Percentiles rank a stretch among this genome's conserved stretches.
phyloP scores from a whole-genome alignment of 1,284 basidiomycete species.

The Rhodotorula sp. region DNA sequence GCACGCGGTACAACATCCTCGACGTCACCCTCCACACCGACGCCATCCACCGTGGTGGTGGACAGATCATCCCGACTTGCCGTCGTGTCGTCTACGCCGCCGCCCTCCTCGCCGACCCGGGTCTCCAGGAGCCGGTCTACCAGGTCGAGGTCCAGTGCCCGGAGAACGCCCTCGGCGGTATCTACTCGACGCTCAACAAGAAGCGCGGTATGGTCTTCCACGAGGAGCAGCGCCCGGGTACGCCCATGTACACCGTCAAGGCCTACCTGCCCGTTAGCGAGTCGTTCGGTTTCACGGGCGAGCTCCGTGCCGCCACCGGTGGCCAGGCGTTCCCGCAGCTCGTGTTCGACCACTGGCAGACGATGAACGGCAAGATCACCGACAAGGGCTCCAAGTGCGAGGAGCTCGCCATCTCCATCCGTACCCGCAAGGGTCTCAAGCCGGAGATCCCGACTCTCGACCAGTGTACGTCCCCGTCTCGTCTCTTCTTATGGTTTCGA shows the following conservation, averaged over 20 bases:
- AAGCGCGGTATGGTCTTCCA: slow-evolving; percentile 98
- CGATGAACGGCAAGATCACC: slow-evolving; percentile 55
- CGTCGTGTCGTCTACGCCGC: slow-evolving; percentile 97
- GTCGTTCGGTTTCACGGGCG: slow-evolving; percentile 99
- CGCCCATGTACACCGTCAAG: slow-evolving; percentile 96
- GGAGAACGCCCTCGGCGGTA: slow-evolving; percentile 96
- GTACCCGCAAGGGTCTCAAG: slow-evolving; percentile 90
- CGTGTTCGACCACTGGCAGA: slow-evolving; percentile 68
- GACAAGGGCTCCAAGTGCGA: slow-evolving; percentile 74
- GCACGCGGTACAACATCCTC: slow-evolving; percentile 91
- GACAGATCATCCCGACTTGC: slow-evolving; percentile 92
- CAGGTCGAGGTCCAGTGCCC: slow-evolving; percentile 98
- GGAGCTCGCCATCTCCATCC: slow-evolving; percentile 78
- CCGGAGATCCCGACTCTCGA: slow-evolving; percentile 60
- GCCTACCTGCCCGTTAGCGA: slow-evolving; percentile 82
- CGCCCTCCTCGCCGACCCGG: slow-evolving; percentile 83
- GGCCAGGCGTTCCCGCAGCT: slow-evolving; percentile 69
- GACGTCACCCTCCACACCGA: slow-evolving; percentile 98
- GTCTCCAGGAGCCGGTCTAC: slow-evolving; percentile 96
- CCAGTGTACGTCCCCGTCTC: not conserved
- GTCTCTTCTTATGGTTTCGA: too few species aligned
- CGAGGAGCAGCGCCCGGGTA: slow-evolving; percentile 95
- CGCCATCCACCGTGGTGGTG: slow-evolving; percentile 99
- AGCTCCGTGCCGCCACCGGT: slow-evolving; percentile 84
- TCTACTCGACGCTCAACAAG: slow-evolving; percentile 91